Percentiles rank a stretch among this genome's conserved stretches.
Conservation (phyloP, 2,329 filamentous ascomycete genomes). For the Cucurbitaria berberidis region DNA sequence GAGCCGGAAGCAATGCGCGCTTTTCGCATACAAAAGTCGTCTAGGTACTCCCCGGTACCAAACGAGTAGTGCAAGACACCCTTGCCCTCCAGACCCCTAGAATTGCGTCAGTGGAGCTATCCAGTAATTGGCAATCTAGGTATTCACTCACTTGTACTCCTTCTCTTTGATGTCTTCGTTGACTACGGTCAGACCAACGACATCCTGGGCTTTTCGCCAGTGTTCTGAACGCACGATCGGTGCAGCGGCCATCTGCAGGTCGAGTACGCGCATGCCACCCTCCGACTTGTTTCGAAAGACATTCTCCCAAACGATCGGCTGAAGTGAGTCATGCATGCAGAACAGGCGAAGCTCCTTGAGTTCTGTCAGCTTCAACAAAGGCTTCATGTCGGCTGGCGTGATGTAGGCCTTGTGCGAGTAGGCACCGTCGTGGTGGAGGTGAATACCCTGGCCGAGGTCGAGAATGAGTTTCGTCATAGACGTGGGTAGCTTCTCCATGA, state of each 20-base stretch:
- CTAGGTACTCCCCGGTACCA: conserved; percentile 45
- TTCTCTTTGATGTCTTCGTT: conserved; percentile 19
- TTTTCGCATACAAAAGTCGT: conserved; percentile 39
- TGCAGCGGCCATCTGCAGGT: conserved; percentile 34
- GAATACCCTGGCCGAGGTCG: conserved; percentile 32
- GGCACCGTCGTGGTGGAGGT: conserved; percentile 18
- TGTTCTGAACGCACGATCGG: conserved; percentile 34
- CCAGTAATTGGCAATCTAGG: not conserved
- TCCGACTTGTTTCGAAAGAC: conserved; percentile 32
- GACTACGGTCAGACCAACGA: conserved; percentile 26
- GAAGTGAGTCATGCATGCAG: conserved; percentile 33
- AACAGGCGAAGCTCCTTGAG: conserved; percentile 40
- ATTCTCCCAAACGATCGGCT: conserved; percentile 40
- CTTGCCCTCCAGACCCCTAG: conserved; percentile 37
- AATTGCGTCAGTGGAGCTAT: conserved; percentile 1
- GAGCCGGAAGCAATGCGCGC: conserved; percentile 35
- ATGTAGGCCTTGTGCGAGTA: conserved; percentile 29
- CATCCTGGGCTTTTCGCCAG: conserved; percentile 32
- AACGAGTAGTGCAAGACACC: conserved; percentile 34
- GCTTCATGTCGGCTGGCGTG: conserved; percentile 28
- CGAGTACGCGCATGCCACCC: conserved; percentile 28
- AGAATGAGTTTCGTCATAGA: conserved; percentile 37
- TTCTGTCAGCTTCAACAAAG: conserved; percentile 27
- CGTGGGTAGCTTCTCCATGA: conserved; percentile 29
- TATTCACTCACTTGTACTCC: conserved; percentile 30